These are phyloP conservation scores for Mrakia gelida DNA, from an alignment of 768 basidiomycete species.

Conservation along the genomic window DNA sequence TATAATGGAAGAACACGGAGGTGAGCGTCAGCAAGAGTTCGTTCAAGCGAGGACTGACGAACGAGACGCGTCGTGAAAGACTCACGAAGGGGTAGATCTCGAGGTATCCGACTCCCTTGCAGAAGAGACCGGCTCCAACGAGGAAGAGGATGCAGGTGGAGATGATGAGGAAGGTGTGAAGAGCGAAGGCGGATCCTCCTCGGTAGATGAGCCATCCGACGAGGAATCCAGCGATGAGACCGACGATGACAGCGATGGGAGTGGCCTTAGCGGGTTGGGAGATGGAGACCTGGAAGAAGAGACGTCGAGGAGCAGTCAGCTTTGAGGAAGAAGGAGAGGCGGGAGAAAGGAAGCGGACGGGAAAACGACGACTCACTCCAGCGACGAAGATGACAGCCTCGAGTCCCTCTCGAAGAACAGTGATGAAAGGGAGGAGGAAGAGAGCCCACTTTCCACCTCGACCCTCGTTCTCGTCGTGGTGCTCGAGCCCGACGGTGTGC, in stretches of 20 bases:
- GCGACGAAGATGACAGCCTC: constrained; percentile 93
- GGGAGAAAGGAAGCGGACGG: neutral
- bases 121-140: constrained; percentile 90
- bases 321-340: neutral
- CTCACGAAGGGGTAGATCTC: constrained; percentile 60
- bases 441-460: constrained; percentile 71
- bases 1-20: neutral
- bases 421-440: constrained; percentile 83
- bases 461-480: constrained; percentile 43
- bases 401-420: constrained; percentile 88
- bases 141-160: constrained; percentile 91
- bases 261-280: constrained; percentile 75
- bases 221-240: constrained; percentile 41
- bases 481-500: constrained; percentile 27
- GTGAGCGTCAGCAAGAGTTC: neutral
- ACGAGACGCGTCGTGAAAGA: constrained; percentile 48
- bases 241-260: constrained; percentile 83
- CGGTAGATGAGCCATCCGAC: constrained; percentile 58
- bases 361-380: constrained; percentile 51
- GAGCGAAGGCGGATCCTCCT: constrained; percentile 61
- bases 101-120: constrained; percentile 68
- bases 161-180: constrained; percentile 79
- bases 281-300: constrained; percentile 57
- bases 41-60: neutral
- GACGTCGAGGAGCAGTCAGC: neutral